phyloP scores from a whole-genome alignment of 2,329 filamentous ascomycete species.

The Coleophoma cylindrospora region DNA sequence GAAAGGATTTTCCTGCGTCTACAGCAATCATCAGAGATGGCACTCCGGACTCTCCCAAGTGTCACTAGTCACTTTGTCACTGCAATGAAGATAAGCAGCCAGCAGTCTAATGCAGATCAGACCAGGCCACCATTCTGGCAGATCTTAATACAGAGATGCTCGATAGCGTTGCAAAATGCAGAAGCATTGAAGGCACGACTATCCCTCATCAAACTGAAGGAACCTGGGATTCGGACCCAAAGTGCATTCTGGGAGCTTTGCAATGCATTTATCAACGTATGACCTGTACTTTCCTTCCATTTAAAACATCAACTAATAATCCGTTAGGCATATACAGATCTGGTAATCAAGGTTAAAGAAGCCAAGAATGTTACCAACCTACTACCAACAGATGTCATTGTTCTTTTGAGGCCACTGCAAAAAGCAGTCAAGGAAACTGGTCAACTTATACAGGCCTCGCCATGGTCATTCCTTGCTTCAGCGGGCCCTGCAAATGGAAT shows the following conservation, averaged over 20 bases:
- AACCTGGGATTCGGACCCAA: slow-evolving; percentile 67
- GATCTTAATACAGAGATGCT: slow-evolving; percentile 66
- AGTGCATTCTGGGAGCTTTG: slow-evolving; percentile 63
- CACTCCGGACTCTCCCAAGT: slow-evolving; percentile 65
- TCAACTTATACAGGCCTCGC: slow-evolving; percentile 62
- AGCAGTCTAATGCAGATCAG: slow-evolving; percentile 52
- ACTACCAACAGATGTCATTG: slow-evolving; percentile 62
- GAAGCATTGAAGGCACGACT: slow-evolving; percentile 69
- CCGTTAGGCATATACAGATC: slow-evolving; percentile 57
- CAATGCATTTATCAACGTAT: slow-evolving; percentile 61
- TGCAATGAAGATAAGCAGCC: slow-evolving; percentile 58
- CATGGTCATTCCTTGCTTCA: slow-evolving; percentile 50
- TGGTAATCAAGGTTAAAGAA: slow-evolving; percentile 56
- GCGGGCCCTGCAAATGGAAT: slow-evolving; percentile 8
- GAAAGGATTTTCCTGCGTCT: slow-evolving; percentile 78
- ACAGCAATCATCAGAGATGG: slow-evolving; percentile 66
- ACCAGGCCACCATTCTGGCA: slow-evolving; percentile 63
- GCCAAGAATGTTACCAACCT: slow-evolving; percentile 40
- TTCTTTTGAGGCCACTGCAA: slow-evolving; percentile 75
- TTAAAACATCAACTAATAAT: slow-evolving; percentile 19
- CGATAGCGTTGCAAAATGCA: slow-evolving; percentile 65
- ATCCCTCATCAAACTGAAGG: slow-evolving; percentile 77
- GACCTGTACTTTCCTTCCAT: not conserved
- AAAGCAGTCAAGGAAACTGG: slow-evolving; percentile 77
- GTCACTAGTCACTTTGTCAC: slow-evolving; percentile 63